phyloP scores from a whole-genome alignment of 2,329 filamentous ascomycete genomes.

The Fusarium algeriense region DNA sequence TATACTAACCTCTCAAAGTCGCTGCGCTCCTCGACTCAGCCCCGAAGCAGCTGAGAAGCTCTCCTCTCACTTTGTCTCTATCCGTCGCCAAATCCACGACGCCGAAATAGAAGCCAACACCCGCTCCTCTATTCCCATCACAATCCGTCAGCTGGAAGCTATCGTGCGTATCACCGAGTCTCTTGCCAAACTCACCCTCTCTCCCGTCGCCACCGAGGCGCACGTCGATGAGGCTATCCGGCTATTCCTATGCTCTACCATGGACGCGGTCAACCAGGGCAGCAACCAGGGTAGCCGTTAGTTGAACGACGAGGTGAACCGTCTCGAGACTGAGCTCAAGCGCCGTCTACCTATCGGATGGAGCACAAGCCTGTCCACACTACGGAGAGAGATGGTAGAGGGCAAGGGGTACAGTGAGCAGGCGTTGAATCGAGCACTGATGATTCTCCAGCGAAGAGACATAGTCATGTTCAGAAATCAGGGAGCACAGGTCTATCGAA shows the following conservation, averaged over 20 bases:
- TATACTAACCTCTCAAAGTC: constrained; percentile 64
- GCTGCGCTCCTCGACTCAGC: constrained; percentile 91
- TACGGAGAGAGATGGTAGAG: constrained; percentile 92
- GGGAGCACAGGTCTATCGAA: constrained; percentile 79
- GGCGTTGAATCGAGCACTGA: constrained; percentile 83
- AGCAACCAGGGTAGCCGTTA: constrained; percentile 86
- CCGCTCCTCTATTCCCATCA: constrained; percentile 95
- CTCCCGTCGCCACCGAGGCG: constrained; percentile 85
- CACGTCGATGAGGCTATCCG: constrained; percentile 98
- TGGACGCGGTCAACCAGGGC: constrained; percentile 96
- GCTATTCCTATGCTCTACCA: constrained; percentile 94
- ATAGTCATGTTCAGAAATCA: constrained; percentile 86
- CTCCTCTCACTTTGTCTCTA: constrained; percentile 96
- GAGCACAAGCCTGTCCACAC: constrained; percentile 88
- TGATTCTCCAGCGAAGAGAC: constrained; percentile 87
- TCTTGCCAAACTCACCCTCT: constrained; percentile 89
- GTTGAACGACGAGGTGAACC: constrained; percentile 87
- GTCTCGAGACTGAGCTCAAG: constrained; percentile 89
- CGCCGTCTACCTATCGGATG: constrained; percentile 92
- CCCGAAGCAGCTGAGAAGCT: constrained; percentile 94
- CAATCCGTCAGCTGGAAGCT: constrained; percentile 94
- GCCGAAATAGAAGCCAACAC: constrained; percentile 90
- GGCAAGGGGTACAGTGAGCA: constrained; percentile 91
- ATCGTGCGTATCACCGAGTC: constrained; percentile 98
- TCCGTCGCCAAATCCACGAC: constrained; percentile 91